phyloP scores from a whole-genome alignment of 83 land plant species.

The Isoetes engelmannii region DNA sequence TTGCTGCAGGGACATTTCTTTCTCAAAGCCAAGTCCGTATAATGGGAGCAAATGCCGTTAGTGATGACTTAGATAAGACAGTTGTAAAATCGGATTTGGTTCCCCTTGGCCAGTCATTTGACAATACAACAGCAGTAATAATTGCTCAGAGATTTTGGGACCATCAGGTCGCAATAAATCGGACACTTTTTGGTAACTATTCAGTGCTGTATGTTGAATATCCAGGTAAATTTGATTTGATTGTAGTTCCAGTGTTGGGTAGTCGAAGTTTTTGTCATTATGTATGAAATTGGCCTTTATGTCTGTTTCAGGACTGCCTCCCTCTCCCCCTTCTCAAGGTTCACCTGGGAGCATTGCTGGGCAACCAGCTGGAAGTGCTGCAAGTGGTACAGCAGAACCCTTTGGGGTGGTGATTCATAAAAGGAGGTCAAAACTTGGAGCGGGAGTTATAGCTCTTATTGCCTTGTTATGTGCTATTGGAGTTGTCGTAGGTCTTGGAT shows the following conservation, averaged over 20 bases:
- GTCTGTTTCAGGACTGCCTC: constrained; percentile 58
- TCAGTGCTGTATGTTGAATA: constrained; percentile 53
- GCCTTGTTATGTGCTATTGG: constrained; percentile 53
- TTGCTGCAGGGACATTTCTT: constrained; percentile 45
- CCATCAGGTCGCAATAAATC: constrained; percentile 41
- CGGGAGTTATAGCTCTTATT: constrained; percentile 44
- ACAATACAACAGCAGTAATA: constrained; percentile 45
- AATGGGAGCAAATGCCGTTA: constrained; percentile 72
- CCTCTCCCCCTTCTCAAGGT: constrained; percentile 62
- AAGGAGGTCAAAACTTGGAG: constrained; percentile 23
- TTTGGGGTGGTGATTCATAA: constrained; percentile 49
- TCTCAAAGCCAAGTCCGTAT: constrained; percentile 63
- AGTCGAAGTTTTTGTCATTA: neutral
- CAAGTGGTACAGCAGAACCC: constrained; percentile 35
- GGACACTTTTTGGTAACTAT: constrained; percentile 57
- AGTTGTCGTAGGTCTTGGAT: constrained; percentile 32
- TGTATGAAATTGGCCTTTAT: neutral
- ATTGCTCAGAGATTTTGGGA: constrained; percentile 60
- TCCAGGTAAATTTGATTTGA: constrained; percentile 48
- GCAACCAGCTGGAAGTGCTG: constrained; percentile 17
- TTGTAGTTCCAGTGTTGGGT: constrained; percentile 3
- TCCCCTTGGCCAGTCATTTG: constrained; percentile 44
- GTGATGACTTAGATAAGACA: constrained; percentile 46
- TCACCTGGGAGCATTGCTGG: constrained; percentile 22
- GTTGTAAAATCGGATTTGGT: constrained; percentile 54